A percentile compares a stretch with the other conserved stretches of the same genome.
phyloP scores from a whole-genome alignment of 1,284 basidiomycete species.

The Cryptococcus amylolentus region DNA sequence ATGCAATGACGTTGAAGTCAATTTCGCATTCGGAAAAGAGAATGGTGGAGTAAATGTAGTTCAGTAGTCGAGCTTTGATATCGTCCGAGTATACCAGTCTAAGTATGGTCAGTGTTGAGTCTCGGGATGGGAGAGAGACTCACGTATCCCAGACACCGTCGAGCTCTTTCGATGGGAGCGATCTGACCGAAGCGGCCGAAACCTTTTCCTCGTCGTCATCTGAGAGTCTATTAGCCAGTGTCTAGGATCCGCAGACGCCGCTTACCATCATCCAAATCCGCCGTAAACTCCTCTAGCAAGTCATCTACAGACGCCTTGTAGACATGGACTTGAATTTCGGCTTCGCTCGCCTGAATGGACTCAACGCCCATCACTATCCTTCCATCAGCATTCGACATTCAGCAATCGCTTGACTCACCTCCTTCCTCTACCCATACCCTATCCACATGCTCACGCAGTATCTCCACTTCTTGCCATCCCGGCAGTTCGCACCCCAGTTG shows the following conservation, averaged over 20 bases:
- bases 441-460: slow-evolving; percentile 71
- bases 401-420: slow-evolving; percentile 40
- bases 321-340: slow-evolving; percentile 71
- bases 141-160: slow-evolving; percentile 79
- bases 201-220: slow-evolving; percentile 67
- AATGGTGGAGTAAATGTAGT: slow-evolving; percentile 92
- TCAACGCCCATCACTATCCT: background rate
- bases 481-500: slow-evolving; percentile 23
- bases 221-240: slow-evolving; percentile 18
- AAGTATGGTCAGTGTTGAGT: background rate
- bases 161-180: slow-evolving; percentile 73
- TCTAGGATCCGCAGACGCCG: background rate
- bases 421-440: slow-evolving; percentile 69
- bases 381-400: background rate
- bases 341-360: slow-evolving; percentile 13
- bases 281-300: slow-evolving; percentile 72
- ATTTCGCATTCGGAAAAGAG: slow-evolving; percentile 83
- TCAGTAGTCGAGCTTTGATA: slow-evolving; percentile 81
- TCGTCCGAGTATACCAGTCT: slow-evolving; percentile 85
- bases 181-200: slow-evolving; percentile 79
- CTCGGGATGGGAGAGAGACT: slow-evolving; percentile 12
- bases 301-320: slow-evolving; percentile 73
- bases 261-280: slow-evolving; percentile 52
- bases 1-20: slow-evolving; percentile 87
- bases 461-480: slow-evolving; percentile 54